Evolutionary conservation across 371 early-diverging fungal species (phyloP).

Genomic region (Syncephalastrum sp.): DNA sequence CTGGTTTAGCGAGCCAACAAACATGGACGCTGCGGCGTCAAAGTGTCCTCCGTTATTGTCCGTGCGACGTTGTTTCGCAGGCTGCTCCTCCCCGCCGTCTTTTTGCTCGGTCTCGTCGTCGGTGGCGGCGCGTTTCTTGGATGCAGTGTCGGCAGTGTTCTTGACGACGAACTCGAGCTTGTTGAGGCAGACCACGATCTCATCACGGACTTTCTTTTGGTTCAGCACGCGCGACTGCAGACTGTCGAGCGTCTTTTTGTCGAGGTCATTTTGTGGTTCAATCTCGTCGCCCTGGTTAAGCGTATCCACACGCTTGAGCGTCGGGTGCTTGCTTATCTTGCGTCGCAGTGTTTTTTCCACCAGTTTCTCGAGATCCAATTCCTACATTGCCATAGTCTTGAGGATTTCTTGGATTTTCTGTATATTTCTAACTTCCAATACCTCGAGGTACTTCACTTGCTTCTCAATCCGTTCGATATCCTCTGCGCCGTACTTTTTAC

Average conservation of each 20-base stretch:
- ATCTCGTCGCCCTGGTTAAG: no score
- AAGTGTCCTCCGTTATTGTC: neutral
- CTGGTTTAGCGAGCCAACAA: slow-evolving; percentile 29
- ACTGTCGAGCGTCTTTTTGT: no score
- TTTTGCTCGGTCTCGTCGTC: slow-evolving; percentile 14
- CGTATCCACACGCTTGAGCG: slow-evolving; percentile 15
- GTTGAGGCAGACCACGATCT: no score
- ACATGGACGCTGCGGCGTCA: slow-evolving; percentile 24
- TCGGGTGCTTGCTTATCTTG: slow-evolving; percentile 26
- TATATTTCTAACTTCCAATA: no score
- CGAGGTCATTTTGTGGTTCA: no score
- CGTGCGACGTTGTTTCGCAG: slow-evolving; percentile 5
- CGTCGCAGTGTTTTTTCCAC: slow-evolving; percentile 29
- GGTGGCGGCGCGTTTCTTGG: slow-evolving; percentile 11
- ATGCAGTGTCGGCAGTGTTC: slow-evolving; percentile 3
- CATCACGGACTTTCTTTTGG: no score
- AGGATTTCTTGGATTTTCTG: no score
- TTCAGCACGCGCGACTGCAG: no score
- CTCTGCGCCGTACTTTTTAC: no score
- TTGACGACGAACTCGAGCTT: no score
- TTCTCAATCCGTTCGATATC: no score
- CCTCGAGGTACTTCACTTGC: no score
- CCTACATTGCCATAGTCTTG: slow-evolving; percentile 9
- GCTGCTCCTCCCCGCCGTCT: slow-evolving; percentile 5
- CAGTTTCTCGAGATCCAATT: slow-evolving; percentile 35